Percentiles rank a stretch among this genome's conserved stretches.
Conservation (phyloP, 2,329 filamentous ascomycete genomes). For the Calonectria hawksworthii region DNA sequence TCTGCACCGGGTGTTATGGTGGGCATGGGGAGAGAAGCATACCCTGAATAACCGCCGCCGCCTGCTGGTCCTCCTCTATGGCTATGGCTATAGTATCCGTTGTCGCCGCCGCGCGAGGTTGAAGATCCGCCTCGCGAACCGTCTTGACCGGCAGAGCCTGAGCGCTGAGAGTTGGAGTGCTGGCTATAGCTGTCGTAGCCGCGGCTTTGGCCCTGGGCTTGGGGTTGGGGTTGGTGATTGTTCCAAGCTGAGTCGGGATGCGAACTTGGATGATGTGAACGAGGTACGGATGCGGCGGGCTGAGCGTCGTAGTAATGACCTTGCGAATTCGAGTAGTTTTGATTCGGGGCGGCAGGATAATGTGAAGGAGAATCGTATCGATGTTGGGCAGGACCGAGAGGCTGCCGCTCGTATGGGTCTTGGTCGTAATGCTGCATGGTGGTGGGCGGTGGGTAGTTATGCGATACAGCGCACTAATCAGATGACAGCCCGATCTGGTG, state of each 20-base stretch:
- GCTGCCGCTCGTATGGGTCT: conserved; percentile 54
- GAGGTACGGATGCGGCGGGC: conserved; percentile 24
- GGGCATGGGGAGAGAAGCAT: conserved; percentile 41
- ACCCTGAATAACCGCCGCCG: conserved; percentile 44
- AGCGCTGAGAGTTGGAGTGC: conserved; percentile 35
- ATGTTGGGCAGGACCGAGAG: conserved; percentile 48
- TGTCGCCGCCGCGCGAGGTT: conserved; percentile 33
- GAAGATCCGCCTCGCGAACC: conserved; percentile 33
- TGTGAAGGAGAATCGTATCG: conserved; percentile 42
- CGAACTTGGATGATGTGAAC: conserved; percentile 38
- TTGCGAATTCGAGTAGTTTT: conserved; percentile 39
- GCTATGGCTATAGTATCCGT: conserved; percentile 38
- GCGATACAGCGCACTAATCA: conserved; percentile 29
- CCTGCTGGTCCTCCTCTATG: conserved; percentile 28
- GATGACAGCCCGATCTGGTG: conserved; percentile 12
- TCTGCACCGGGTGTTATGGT: conserved; percentile 74
- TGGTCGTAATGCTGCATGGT: conserved; percentile 52
- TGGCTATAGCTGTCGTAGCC: conserved; percentile 34
- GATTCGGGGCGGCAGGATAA: conserved; percentile 38
- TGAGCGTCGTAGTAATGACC: conserved; percentile 47
- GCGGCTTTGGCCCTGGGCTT: conserved; percentile 23
- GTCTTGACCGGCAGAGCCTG: conserved; percentile 39
- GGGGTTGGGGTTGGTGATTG: conserved; percentile 29
- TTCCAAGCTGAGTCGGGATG: conserved; percentile 45
- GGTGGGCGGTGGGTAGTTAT: conserved; percentile 27